Base-by-base conservation (phyloP, 352 stramenopile genomes). In the Globisporangium takayamanum region DNA sequence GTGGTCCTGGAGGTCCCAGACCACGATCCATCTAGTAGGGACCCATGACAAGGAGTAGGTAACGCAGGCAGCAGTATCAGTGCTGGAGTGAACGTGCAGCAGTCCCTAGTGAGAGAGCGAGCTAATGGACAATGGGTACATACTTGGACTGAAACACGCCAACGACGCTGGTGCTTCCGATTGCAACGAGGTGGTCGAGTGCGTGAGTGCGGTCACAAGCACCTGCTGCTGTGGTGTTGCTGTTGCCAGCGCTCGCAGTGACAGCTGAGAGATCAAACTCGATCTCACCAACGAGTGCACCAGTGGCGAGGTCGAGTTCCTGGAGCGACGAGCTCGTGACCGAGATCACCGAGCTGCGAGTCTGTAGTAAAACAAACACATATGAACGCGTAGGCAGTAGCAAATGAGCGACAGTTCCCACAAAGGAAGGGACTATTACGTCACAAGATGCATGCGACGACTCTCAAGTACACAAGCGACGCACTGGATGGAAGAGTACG, bases 1-100 rank as follows among this genome's bases (percentile, higher is more conserved):
- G 30, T 76, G 68, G 11, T 90, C 73, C 2, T 74, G 62, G 20
- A 93, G 60, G 36, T 91, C 74, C 84, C 84, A 93, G 11, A 88
- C 69, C 1, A 85, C 66, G 14, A 91, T 20, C 18, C 18, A 49
- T 25, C 44, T 49, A 20, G 42, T 57, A 79, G 6, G 18, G 3
- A 66, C 1, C 10, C 6, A 12, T 12, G 33, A 7, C 33, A 39
- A 39, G 33, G 33, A 39, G 33, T 12, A 39, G 7, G 30, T 8
- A 36, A 8, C 8, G 33, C 33, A 39, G 33, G 10, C 33, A 39
- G 10, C 33, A 12, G 6, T 39, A 7, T 39, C 33, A 39, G 33
- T 14, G 33, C 33, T 79, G 28, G n/a, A 16, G 6, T 7, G 41
- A 5, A 46, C 3, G 12, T n/a, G 41, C 10, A 14, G 41, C 41